A percentile compares a stretch with the other conserved stretches of the same genome.
phyloP scores from a whole-genome alignment of 352 stramenopile genomes.

The Globisporangium middletonii region DNA sequence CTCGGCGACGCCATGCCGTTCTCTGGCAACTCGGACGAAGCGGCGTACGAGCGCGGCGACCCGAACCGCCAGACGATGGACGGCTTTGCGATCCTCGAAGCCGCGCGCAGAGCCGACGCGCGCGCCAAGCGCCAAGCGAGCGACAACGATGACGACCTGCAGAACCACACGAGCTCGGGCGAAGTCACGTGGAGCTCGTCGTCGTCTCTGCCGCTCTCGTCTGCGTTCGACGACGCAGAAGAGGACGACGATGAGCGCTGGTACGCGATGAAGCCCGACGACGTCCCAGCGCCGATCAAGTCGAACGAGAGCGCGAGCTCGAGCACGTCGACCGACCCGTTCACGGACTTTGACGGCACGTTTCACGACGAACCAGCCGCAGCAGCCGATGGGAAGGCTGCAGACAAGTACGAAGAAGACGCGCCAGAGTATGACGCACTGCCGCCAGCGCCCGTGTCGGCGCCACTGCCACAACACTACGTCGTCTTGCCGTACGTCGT shows the following conservation, averaged over 20 bases:
- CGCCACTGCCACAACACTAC: background rate
- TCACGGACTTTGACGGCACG: conserved; percentile 16
- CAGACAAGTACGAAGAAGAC: background rate
- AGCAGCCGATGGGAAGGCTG: background rate
- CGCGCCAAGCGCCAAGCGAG: conserved; percentile 1
- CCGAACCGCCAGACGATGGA: conserved; percentile 18
- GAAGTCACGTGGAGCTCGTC: conserved; percentile 14
- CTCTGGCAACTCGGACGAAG: conserved; percentile 26
- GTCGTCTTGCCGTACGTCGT: background rate
- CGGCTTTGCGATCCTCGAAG: conserved; percentile 25
- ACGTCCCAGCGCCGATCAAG: conserved; percentile 8
- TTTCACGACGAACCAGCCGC: conserved; percentile 5
- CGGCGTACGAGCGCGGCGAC: conserved; percentile 27
- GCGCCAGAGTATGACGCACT: background rate
- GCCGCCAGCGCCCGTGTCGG: background rate
- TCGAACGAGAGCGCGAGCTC: conserved; percentile 13
- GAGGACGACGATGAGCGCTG: conserved; percentile 14
- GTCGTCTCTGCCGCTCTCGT: conserved; percentile 6
- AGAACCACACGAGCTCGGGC: conserved; percentile 8
- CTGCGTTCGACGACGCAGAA: background rate
- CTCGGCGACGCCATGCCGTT: conserved; percentile 19
- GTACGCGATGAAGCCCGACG: conserved; percentile 14
- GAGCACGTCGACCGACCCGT: conserved; percentile 8
- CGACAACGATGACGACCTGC: conserved; percentile 7
- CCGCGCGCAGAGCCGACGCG: conserved; percentile 17